phyloP scores from a whole-genome alignment of 192 early-diverging fungal species.

The Mortierella alpina region DNA sequence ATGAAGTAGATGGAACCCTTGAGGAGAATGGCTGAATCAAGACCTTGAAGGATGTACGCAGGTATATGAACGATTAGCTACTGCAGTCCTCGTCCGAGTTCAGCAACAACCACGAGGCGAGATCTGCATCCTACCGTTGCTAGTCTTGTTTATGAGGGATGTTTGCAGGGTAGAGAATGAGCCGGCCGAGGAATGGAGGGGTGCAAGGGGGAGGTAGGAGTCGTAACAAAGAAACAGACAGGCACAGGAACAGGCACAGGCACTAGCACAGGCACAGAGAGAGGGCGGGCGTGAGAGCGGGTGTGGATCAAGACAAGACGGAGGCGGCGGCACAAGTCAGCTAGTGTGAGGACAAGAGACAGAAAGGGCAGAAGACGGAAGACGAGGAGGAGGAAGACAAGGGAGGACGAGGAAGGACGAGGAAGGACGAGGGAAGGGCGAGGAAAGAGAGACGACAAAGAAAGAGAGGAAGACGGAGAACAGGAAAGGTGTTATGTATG shows the following conservation, averaged over 20 bases:
- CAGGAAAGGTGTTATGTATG: not conserved
- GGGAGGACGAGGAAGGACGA: not conserved
- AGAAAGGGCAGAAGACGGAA: slow-evolving; percentile 8
- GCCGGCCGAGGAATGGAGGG: not conserved
- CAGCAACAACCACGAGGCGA: no score
- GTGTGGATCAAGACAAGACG: no score
- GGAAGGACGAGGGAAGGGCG: not conserved
- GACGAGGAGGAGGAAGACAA: not conserved
- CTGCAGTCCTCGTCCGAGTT: no score
- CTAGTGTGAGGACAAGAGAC: no score
- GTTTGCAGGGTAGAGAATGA: not conserved
- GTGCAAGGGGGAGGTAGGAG: slow-evolving; percentile 25
- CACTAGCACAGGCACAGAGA: slow-evolving; percentile 3
- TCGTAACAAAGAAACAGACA: not conserved
- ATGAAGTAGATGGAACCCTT: not conserved
- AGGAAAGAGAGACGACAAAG: not conserved
- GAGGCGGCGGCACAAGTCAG: no score
- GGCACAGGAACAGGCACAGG: no score
- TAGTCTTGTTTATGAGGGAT: not conserved
- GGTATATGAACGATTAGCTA: no score
- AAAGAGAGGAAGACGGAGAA: not conserved
- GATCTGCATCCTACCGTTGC: no score
- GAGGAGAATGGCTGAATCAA: no score
- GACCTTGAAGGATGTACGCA: no score
- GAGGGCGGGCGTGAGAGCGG: not conserved